A percentile compares a stretch with the other conserved stretches of the same genome.
phyloP scores from a whole-genome alignment of 495 filamentous ascomycete genomes.

The Penicillium angulare region DNA sequence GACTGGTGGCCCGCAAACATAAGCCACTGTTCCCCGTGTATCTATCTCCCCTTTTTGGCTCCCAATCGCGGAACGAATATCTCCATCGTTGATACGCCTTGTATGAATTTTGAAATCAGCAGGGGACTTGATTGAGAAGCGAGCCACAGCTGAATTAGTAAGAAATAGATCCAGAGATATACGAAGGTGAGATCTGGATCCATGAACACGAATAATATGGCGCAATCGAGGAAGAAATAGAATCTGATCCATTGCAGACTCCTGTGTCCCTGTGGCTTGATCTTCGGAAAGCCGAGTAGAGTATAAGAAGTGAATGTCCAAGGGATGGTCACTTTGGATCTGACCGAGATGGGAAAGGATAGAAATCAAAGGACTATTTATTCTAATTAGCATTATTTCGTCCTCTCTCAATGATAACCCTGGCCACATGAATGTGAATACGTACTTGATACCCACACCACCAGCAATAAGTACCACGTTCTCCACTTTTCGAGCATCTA shows the following conservation, averaged over 20 bases:
- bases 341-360: constrained; percentile 48
- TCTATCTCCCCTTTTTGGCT: constrained; percentile 36
- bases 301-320: constrained; percentile 43
- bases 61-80: constrained; percentile 45
- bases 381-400: constrained; percentile 3
- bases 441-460: constrained; percentile 77
- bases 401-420: neutral
- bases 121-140: constrained; percentile 5
- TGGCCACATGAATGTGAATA: neutral
- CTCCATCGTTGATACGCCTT: constrained; percentile 50
- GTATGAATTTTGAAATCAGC: constrained; percentile 38
- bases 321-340: constrained; percentile 19
- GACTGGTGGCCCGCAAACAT: constrained; percentile 72
- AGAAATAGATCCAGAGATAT: constrained; percentile 41
- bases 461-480: constrained; percentile 74
- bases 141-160: constrained; percentile 23
- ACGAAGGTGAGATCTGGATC: constrained; percentile 24
- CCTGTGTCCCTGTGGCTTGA: constrained; percentile 21
- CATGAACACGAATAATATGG: constrained; percentile 35
- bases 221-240: constrained; percentile 57
- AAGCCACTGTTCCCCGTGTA: constrained; percentile 57
- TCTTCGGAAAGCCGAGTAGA: constrained; percentile 36
- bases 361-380: constrained; percentile 56
- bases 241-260: constrained; percentile 56
- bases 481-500: constrained; percentile 39